Base-by-base conservation (phyloP, 345 rosid genomes). In the Schrenkiella parvula region DNA sequence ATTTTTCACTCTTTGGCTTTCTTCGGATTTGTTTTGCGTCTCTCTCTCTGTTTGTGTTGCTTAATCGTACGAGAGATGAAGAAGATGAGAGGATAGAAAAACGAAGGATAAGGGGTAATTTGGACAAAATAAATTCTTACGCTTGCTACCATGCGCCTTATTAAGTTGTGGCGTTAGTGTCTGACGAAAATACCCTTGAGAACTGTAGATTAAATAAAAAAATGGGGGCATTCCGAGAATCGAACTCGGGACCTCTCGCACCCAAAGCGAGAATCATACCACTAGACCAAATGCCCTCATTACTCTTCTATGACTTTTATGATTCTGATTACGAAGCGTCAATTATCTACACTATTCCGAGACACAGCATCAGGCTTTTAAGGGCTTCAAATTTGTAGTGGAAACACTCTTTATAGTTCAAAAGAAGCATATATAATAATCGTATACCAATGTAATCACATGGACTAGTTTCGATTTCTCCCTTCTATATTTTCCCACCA, bases 221-320 rank as follows among this genome's bases (percentile, higher is more conserved):
- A 13, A 12, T 0, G 0, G 76, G 76, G 70, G 76, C 70, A 65
- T 72, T 72, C 70, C 71, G 41, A 72, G 64, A 72, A 64, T 72
- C 39, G 77, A 72, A 73, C 77, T 73, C 77, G 77, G 77, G 77
- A 73, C 77, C 77, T 73, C 77, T 73, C 77, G 58, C 77, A 73
- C 77, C 77, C 71, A 57, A 90, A 88, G 92, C 85, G 85, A 90
- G 89, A 83, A 83, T 85, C 86, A 84, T 83, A 71, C 88, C 89
- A 86, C 89, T 85, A 84, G 86, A 87, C 88, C 89, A 87, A 91
- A 87, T 77, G 88, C 93, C 87, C 88, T n/a, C n/a, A n/a, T n/a
- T n/a, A n/a, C n/a, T n/a, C n/a, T n/a, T n/a, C n/a, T n/a, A n/a
- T n/a, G n/a, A n/a, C n/a, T n/a, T n/a, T n/a, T n/a, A n/a, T n/a